A percentile compares a stretch with the other conserved stretches of the same genome.
Conservation (phyloP, 495 filamentous ascomycete species). For the Trichoderma asperelloides region DNA sequence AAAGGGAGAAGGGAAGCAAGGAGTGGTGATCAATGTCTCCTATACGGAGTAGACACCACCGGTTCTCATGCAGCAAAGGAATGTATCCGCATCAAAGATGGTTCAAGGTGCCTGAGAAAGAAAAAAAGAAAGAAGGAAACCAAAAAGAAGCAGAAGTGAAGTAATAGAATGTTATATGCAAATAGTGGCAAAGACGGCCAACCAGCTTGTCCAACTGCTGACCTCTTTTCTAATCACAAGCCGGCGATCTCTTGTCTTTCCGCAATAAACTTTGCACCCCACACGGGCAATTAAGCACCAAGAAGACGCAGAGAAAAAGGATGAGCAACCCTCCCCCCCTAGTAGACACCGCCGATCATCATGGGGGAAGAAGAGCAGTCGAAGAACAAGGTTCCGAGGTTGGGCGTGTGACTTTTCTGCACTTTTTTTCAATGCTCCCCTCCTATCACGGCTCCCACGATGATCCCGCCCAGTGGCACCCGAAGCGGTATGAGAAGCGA, state of each 20-base stretch:
- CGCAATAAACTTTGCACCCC: background rate
- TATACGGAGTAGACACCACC: too few relatives aligned
- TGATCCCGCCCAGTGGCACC: background rate
- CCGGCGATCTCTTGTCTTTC: background rate
- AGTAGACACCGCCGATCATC: slow-evolving; percentile 3
- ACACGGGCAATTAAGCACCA: background rate
- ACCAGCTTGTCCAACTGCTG: background rate
- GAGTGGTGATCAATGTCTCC: too few relatives aligned
- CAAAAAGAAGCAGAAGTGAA: background rate
- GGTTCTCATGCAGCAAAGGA: background rate
- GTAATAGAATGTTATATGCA: background rate
- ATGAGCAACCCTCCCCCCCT: background rate
- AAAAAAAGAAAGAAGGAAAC: background rate
- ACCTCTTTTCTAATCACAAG: background rate
- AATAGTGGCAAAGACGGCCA: background rate
- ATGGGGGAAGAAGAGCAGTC: background rate
- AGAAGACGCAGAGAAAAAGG: too few relatives aligned
- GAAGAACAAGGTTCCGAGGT: background rate
- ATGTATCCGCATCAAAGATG: background rate
- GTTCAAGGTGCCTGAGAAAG: background rate
- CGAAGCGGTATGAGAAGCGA: background rate
- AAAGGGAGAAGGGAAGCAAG: background rate
- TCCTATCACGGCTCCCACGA: background rate
- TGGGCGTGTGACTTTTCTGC: background rate
- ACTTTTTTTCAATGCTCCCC: background rate